Evolutionary conservation across 1,284 basidiomycete species (phyloP), one percentile per base, ranked within the genome.

Genomic region (Papiliotrema nemorosa): DNA sequence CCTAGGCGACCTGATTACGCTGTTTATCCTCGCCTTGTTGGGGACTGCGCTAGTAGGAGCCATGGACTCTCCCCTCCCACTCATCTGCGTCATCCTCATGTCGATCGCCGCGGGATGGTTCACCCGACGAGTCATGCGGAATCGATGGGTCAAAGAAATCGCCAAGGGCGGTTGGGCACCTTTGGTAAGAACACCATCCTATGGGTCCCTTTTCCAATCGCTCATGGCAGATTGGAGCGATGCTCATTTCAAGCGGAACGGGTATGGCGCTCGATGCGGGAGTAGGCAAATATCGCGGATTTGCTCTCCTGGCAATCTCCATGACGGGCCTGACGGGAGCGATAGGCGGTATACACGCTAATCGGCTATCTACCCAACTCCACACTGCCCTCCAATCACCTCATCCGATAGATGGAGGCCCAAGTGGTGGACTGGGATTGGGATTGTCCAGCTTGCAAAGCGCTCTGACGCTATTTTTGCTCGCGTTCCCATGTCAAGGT

Each of bases 241-340:
- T 97, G 90, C 76, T 86, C 50, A 91, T 97, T 63, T 90, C 88
- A 60, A 88, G 85, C 44, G 89, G 84, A 0, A 89, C 94, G 0
- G 94, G 94, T 0, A 84, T 97, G 60, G 86, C 97, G 0, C 81
- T 98, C 14, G 90, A 97, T 63, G 79, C 82, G 42, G 96, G 93
- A 57, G 92, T 96, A 2, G 85, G 83, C 54, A 80, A 82, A 31
- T 97, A 90, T 64, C 81, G 86, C 51, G 93, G 90, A 2, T 97
- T 90, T 64, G 90, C 90, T 0, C 77, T 97, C 0, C 78, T 98
- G 5, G 87, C 88, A 0, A 83, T 96, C 14, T 88, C 92, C 13
- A 88, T 96, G 57, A 90, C 88, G 27, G 90, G 88, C 50, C 76
- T 96, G 6, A 87, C 88, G 0, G 90, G 93, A 13, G 85, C 86